A percentile compares a stretch with the other conserved stretches of the same genome.
Evolutionary conservation across 1,284 basidiomycete genomes (phyloP).

Genomic region (Xerocomus minutiporus): DNA sequence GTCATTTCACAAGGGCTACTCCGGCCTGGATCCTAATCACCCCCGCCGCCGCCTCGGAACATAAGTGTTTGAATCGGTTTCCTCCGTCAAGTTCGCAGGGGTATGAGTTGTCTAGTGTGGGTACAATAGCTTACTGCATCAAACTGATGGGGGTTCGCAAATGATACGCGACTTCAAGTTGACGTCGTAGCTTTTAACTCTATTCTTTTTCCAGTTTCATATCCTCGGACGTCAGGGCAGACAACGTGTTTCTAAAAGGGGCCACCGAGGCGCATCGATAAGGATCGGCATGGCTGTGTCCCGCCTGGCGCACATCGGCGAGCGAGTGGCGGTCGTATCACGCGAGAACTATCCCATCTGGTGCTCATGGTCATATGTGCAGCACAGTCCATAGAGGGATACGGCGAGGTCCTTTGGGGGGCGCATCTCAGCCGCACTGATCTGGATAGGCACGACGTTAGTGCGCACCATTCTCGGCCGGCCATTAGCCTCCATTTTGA

Average conservation of each 20-base stretch:
- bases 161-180: conserved; percentile 18
- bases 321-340: conserved; percentile 14
- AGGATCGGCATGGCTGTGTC: conserved; percentile 14
- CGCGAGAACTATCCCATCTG: conserved; percentile 12
- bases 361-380: conserved; percentile 23
- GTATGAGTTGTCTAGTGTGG: neutral
- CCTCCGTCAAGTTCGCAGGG: conserved; percentile 6
- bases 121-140: conserved; percentile 8
- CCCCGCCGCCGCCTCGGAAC: neutral
- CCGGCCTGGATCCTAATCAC: neutral
- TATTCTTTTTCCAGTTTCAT: conserved; percentile 17
- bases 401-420: conserved; percentile 12
- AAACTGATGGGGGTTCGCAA: conserved; percentile 10
- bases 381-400: conserved; percentile 4
- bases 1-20: too few species aligned
- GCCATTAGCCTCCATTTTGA: conserved; percentile 10
- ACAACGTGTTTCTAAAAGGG: conserved; percentile 8
- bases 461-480: conserved; percentile 23
- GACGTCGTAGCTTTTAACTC: conserved; percentile 14
- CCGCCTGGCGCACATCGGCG: conserved; percentile 4
- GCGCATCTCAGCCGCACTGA: conserved; percentile 23
- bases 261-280: conserved; percentile 32
- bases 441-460: conserved; percentile 23
- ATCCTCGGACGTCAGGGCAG: conserved; percentile 24
- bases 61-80: conserved; percentile 1